Evolutionary conservation across 108 stramenopile genomes (phyloP), one percentile per base, ranked within the genome.

Genomic region (Asterionellopsis glacialis): DNA sequence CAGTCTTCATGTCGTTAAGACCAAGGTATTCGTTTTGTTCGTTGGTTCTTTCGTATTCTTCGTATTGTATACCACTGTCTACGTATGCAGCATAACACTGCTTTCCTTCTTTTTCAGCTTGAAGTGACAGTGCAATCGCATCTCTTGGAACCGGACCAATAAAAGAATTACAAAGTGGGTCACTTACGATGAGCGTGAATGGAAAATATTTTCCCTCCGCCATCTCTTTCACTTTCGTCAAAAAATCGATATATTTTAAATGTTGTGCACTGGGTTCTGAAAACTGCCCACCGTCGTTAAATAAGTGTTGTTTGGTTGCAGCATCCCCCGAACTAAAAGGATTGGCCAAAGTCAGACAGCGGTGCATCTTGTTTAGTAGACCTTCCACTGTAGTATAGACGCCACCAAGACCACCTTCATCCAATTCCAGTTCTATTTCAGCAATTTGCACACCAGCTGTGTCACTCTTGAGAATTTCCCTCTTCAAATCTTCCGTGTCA

Each of bases 331-430:
- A 52, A 16, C 40, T 72, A 65, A 95, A 92, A 5, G 95, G 91
- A 64, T 90, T 88, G 12, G 76, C 74, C 57, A 60, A 60, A 0
- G 48, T 43, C 51, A 98, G 63, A 26, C 55, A 50, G 27, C 79
- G 68, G 16, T 67, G 60, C 19, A 97, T 71, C 63, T 84, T 86
- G n/a, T 75, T 39, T 26, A 98, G 59, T 41, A 96, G 55, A 0
- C 97, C 88, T 55, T 89, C 84, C 25, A 98, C 85, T 6, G 97
- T 96, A 6, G 96, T 88, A 73, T 93, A 98, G 41, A 97, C 39
- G 43, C 95, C 94, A 54, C 76, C 94, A 26, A 96, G 65, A 1
- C 84, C 76, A 15, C 84, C 81, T 54, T 81, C 87, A 7, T 70
- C 58, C 38, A 83, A 38, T 54, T 83, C 80, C 59, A 89, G 53